Conservation (phyloP, 768 basidiomycete species). For the Vararia minispora region DNA sequence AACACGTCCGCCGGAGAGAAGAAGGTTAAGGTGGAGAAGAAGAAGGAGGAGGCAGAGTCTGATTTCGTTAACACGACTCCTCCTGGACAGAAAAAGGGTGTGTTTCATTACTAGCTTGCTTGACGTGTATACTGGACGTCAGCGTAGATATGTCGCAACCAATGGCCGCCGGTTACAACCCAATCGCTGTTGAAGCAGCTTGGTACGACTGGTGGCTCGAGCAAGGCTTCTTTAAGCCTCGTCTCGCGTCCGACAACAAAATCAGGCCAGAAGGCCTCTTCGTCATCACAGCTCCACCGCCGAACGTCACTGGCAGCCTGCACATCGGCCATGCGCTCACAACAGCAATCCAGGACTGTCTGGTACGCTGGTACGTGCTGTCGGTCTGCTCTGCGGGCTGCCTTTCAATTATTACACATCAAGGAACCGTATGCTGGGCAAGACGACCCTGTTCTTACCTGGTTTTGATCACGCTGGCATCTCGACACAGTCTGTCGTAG, state of each 20-base stretch:
- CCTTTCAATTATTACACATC: background rate
- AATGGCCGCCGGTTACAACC: conserved; percentile 92
- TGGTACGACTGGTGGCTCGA: conserved; percentile 99
- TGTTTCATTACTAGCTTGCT: conserved; percentile 7
- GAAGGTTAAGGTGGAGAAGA: conserved; percentile 66
- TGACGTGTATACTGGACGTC: background rate
- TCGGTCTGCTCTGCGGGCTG: background rate
- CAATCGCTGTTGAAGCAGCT: conserved; percentile 84
- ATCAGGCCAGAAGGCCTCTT: conserved; percentile 59
- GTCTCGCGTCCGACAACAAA: conserved; percentile 43
- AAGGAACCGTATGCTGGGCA: conserved; percentile 95
- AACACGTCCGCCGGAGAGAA: conserved; percentile 41
- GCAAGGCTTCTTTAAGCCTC: conserved; percentile 84
- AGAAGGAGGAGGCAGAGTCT: conserved; percentile 56
- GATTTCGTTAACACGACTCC: conserved; percentile 87
- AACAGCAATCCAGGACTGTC: conserved; percentile 78
- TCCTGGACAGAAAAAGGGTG: conserved; percentile 90
- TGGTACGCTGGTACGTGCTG: conserved; percentile 71
- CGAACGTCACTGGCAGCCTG: conserved; percentile 91
- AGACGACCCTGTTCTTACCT: conserved; percentile 80
- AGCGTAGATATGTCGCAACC: conserved; percentile 67
- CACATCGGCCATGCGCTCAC: conserved; percentile 96
- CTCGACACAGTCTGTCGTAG: conserved; percentile 95
- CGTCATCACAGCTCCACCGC: conserved; percentile 85
- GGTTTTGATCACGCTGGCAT: conserved; percentile 99